Evolutionary conservation across 306 rosid species (phyloP), one percentile per base, ranked within the genome.

Genomic region (Sechiopsis laciniata): DNA sequence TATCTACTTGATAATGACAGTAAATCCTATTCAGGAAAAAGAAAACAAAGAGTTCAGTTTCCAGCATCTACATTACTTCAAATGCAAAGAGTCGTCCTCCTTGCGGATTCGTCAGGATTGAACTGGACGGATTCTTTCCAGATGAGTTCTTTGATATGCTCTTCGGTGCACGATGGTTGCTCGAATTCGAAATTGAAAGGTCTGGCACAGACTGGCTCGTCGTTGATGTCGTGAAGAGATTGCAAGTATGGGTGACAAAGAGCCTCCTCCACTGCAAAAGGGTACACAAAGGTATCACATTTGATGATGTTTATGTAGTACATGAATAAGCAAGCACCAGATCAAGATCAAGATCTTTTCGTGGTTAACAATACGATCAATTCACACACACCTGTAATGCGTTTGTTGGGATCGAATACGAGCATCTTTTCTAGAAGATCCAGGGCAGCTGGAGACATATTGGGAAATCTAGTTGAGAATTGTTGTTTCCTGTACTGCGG

Each of bases 341-440:
- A 56, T 37, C 35, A 42, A 56, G 55, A 37, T 37, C 15, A 32
- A 32, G 37, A 32, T 22, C 15, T 1, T 69, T 8, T 51, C 1
- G 42, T 21, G 37, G 56, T 67, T 67, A 13, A 67, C 45, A 45
- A 50, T 46, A 22, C 26, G 12, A 69, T 50, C 4, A 14, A 76
- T 55, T 72, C 75, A 12, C 46, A 73, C 50, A 24, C 78, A 90
- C 98, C 98, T 51, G 92, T 85, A 40, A 94, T 87, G 79, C 98
- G 97, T 77, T 85, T 88, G 76, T 70, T 83, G 72, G 97, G 97
- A 80, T 94, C 98, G 65, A 94, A 94, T 35, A 94, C 83, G 6
- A 94, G 98, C 97, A 94, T 94, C 76, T 90, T 94, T 63, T 94
- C 97, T 14, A 90, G 88, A 58, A 94, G 79, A 81, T 90, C 96